Evolutionary conservation across 2,329 filamentous ascomycete genomes (phyloP).

Genomic region (Nemania bipapillata): DNA sequence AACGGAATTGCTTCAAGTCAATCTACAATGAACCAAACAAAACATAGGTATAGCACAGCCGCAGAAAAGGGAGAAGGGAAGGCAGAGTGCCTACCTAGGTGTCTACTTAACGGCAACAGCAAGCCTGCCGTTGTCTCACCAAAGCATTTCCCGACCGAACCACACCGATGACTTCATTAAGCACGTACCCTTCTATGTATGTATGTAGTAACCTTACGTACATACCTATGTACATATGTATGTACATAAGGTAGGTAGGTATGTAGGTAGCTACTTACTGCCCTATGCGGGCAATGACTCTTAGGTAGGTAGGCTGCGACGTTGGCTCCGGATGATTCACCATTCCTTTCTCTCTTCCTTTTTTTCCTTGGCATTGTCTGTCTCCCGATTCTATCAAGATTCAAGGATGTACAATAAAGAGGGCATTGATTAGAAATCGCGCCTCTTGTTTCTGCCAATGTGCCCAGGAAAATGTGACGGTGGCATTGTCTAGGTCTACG

Average conservation of each 20-base stretch:
- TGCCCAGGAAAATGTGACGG: constrained; percentile 7
- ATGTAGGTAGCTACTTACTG: not conserved
- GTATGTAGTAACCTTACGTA: not conserved
- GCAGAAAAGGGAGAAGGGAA: not conserved
- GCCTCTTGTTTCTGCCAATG: not conserved
- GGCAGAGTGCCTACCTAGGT: not conserved
- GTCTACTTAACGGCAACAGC: not conserved
- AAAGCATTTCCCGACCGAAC: constrained; percentile 6
- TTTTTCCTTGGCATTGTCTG: not conserved
- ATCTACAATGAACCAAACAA: no score
- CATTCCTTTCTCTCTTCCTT: constrained; percentile 6
- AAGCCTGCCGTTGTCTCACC: not conserved
- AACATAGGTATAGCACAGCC: no score
- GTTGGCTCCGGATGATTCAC: constrained; percentile 33
- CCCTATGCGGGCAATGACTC: constrained; percentile 12
- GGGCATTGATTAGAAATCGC: constrained; percentile 5
- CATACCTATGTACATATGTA: no score
- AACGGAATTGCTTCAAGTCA: no score
- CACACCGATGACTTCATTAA: constrained; percentile 24
- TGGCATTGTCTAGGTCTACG: constrained; percentile 12
- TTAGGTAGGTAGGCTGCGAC: not conserved
- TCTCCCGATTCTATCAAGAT: not conserved
- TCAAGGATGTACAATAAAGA: not conserved
- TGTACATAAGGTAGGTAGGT: no score
- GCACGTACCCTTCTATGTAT: not conserved